These are phyloP conservation scores for Olyra latifolia DNA, from an alignment of 176 grass and related monocot species.

Conservation along the genomic window DNA sequence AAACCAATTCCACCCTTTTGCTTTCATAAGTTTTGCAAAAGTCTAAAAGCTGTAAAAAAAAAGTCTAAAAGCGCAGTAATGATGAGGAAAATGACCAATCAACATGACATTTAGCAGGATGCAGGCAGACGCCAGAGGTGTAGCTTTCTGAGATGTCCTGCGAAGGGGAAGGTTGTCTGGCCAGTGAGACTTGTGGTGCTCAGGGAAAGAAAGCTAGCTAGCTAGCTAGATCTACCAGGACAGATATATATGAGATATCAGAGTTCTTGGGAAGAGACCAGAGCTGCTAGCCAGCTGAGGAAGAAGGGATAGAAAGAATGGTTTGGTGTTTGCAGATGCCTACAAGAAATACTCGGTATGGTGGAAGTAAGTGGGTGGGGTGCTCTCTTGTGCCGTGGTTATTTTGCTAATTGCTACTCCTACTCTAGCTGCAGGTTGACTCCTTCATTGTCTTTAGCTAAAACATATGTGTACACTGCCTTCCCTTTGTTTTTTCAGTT, in stretches of 20 bases:
- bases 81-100: neutral
- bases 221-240: slow-evolving; percentile 9
- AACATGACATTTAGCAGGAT: slow-evolving; percentile 4
- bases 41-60: neutral
- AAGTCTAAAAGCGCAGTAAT: slow-evolving; percentile 9
- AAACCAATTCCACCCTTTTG: neutral
- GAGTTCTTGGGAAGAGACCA: neutral
- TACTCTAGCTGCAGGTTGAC: neutral
- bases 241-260: neutral
- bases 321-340: neutral
- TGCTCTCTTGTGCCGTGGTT: neutral
- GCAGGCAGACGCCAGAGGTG: neutral
- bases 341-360: neutral
- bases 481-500: neutral
- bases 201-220: neutral
- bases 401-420: neutral
- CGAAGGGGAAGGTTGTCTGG: neutral
- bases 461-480: neutral
- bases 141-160: neutral
- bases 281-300: neutral
- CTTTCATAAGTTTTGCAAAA: neutral
- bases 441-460: neutral
- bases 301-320: slow-evolving; percentile 24
- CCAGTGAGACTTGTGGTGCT: slow-evolving; percentile 1
- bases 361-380: slow-evolving; percentile 18